These are phyloP conservation scores for Fraxinus sp. DNA, from an alignment of 305 asterid genomes.

Conservation along the genomic window DNA sequence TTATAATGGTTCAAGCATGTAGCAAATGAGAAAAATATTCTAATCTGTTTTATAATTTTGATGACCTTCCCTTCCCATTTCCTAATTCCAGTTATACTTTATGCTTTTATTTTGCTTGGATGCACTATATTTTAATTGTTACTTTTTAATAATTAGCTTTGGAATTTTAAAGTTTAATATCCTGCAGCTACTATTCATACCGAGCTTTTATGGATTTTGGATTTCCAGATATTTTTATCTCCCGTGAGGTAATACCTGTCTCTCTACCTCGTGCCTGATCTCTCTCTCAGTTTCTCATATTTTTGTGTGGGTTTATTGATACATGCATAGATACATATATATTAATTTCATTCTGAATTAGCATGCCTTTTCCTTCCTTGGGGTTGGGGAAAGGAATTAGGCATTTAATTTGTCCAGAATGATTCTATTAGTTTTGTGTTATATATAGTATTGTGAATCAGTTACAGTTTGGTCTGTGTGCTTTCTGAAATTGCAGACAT, in stretches of 20 bases:
- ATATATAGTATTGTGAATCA: not conserved
- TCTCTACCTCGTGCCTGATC: not conserved
- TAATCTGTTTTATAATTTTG: not conserved
- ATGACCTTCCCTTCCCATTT: not conserved
- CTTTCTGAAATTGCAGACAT: constrained; percentile 51
- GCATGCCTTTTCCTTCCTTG: not conserved
- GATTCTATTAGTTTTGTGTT: not conserved
- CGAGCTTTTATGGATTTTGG: constrained; percentile 88
- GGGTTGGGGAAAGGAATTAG: not conserved
- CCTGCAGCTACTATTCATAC: constrained; percentile 87
- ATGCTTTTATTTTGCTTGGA: constrained; percentile 15
- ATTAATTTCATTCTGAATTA: not conserved
- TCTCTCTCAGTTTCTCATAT: not conserved
- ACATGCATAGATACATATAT: not conserved
- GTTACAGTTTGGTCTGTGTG: constrained; percentile 16
- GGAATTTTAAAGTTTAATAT: constrained; percentile 13
- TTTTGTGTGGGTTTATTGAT: not conserved
- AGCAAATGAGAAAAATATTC: not conserved
- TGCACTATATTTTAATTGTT: constrained; percentile 13
- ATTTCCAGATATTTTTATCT: constrained; percentile 82
- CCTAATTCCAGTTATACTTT: not conserved
- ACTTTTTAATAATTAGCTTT: constrained; percentile 20
- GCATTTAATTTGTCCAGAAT: not conserved
- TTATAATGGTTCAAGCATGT: not conserved
- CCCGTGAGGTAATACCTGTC: constrained; percentile 74